Percentiles rank a stretch among this genome's conserved stretches.
Conservation (phyloP, 1,139 yeast genomes). For the Taphrina sp. region DNA sequence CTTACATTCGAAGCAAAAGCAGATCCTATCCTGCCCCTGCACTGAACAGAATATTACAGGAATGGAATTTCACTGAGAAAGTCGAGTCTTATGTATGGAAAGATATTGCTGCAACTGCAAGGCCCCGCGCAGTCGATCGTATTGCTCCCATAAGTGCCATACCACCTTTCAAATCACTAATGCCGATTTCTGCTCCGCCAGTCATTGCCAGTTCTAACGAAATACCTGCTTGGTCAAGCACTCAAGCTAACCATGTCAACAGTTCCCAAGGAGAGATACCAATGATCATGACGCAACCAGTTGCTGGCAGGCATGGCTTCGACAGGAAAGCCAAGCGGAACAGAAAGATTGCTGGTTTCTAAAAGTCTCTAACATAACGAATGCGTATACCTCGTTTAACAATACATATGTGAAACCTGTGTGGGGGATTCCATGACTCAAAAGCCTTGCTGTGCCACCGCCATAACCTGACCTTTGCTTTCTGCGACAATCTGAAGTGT, state of each 20-base stretch:
- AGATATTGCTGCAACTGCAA: neutral
- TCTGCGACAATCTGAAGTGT: too few relatives aligned
- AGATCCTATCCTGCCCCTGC: neutral
- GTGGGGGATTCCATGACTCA: too few relatives aligned
- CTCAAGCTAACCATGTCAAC: neutral
- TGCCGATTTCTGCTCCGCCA: neutral
- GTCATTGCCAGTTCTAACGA: conserved; percentile 2
- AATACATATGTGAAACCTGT: too few relatives aligned
- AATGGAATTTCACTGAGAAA: neutral
- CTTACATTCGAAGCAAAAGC: neutral
- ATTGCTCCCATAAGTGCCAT: neutral
- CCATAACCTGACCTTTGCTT: too few relatives aligned
- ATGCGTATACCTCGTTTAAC: too few relatives aligned
- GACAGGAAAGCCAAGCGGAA: conserved; percentile 8
- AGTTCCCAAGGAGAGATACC: conserved; percentile 8
- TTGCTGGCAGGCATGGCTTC: conserved; percentile 3
- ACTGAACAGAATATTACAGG: neutral
- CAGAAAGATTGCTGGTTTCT: conserved; percentile 14
- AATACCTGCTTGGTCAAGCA: neutral
- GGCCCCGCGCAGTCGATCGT: neutral
- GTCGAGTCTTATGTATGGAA: neutral
- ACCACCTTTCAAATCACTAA: neutral
- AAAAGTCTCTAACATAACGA: too few relatives aligned
- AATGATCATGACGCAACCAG: conserved; percentile 13
- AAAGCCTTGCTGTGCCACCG: too few relatives aligned